Percentiles rank a stretch among this genome's conserved stretches.
Conservation (phyloP, 2,329 filamentous ascomycete genomes). For the Basipetospora chlamydospora region DNA sequence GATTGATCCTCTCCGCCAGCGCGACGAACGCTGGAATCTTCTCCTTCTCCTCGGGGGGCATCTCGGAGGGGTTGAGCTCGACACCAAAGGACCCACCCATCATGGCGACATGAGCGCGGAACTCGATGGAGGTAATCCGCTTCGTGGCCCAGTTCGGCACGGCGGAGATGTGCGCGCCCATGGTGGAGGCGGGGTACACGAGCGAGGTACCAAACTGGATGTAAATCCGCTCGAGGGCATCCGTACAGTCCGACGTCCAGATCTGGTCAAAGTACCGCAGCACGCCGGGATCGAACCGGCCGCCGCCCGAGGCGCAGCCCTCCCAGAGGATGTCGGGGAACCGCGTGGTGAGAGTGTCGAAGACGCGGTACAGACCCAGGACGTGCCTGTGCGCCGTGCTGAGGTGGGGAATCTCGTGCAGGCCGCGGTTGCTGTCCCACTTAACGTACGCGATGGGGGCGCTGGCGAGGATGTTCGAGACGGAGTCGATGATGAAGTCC, state of each 20-base stretch:
- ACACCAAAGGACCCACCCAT: conserved; percentile 56
- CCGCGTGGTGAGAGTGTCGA: conserved; percentile 40
- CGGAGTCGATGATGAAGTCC: conserved; percentile 41
- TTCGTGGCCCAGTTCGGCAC: conserved; percentile 43
- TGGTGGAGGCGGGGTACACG: conserved; percentile 45
- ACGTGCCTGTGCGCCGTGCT: conserved; percentile 44
- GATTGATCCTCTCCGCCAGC: conserved; percentile 41
- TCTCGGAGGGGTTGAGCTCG: conserved; percentile 42
- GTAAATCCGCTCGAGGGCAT: conserved; percentile 42
- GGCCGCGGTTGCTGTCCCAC: conserved; percentile 54
- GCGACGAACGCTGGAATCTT: conserved; percentile 39
- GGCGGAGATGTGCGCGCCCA: conserved; percentile 51
- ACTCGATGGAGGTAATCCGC: conserved; percentile 39
- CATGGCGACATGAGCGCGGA: conserved; percentile 52
- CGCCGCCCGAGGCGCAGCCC: conserved; percentile 50
- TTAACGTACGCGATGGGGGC: conserved; percentile 46
- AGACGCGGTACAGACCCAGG: conserved; percentile 47
- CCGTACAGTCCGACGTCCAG: conserved; percentile 53
- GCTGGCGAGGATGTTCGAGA: conserved; percentile 38
- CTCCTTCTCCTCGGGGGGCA: conserved; percentile 33
- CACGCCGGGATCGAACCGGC: conserved; percentile 48
- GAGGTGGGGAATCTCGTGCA: conserved; percentile 43
- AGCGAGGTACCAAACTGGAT: conserved; percentile 52
- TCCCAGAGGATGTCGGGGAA: conserved; percentile 52
- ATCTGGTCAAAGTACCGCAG: conserved; percentile 51